phyloP scores from a whole-genome alignment of 352 stramenopile species.

The Phytophthora foliorum region DNA sequence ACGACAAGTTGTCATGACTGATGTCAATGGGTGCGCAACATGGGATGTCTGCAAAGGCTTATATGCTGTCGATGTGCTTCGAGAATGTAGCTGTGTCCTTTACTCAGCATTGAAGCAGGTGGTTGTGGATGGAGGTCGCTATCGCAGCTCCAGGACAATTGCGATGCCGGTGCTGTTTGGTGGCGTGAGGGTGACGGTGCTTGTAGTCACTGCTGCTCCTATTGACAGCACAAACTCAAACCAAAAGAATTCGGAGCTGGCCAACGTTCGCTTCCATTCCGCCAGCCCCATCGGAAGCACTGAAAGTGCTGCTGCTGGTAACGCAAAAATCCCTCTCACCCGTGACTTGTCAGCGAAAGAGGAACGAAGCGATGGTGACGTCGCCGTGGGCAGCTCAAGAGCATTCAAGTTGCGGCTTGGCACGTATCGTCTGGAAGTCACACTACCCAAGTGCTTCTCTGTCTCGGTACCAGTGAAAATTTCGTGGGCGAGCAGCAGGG shows the following conservation, averaged over 20 bases:
- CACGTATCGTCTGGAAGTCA: constrained; percentile 47
- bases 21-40: constrained; percentile 47
- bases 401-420: constrained; percentile 59
- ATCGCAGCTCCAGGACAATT: constrained; percentile 57
- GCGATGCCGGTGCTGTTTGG: constrained; percentile 67
- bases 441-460: constrained; percentile 32
- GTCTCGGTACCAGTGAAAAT: constrained; percentile 39
- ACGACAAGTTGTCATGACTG: constrained; percentile 53
- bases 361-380: constrained; percentile 23
- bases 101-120: constrained; percentile 79
- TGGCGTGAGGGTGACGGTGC: constrained; percentile 52
- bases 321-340: constrained; percentile 11
- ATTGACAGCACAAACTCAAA: background rate
- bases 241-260: constrained; percentile 5
- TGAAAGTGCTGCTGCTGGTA: constrained; percentile 9
- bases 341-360: constrained; percentile 14
- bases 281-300: constrained; percentile 14
- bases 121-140: constrained; percentile 68
- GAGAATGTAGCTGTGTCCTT: constrained; percentile 69
- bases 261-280: constrained; percentile 27
- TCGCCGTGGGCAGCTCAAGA: constrained; percentile 32
- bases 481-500: constrained; percentile 43
- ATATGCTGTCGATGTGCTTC: constrained; percentile 61
- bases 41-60: constrained; percentile 72
- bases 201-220: constrained; percentile 16